Conservation (phyloP, 148 eudicot species). For the Pouteria glomerata region DNA sequence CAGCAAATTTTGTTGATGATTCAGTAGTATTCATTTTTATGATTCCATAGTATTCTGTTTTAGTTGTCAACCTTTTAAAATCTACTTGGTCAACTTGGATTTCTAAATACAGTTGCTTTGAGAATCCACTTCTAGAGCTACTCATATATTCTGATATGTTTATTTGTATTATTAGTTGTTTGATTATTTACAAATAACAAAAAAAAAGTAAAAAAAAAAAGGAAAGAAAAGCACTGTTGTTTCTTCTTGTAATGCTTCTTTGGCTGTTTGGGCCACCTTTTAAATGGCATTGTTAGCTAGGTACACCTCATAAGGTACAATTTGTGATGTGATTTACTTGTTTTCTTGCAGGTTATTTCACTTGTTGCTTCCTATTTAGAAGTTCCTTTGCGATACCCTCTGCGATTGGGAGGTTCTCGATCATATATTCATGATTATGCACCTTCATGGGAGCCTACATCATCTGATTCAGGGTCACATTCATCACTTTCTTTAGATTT, state of each 20-base stretch:
- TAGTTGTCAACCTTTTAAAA: neutral
- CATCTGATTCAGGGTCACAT: conserved; percentile 39
- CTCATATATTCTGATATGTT: neutral
- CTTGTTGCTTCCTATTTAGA: conserved; percentile 77
- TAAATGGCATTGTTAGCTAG: neutral
- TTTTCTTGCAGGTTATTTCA: conserved; percentile 63
- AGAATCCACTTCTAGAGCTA: neutral
- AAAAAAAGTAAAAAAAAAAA: neutral
- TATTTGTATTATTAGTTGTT: neutral
- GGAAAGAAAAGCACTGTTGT: neutral
- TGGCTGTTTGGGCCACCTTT: neutral
- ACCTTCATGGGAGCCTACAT: conserved; percentile 51
- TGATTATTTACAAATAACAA: neutral
- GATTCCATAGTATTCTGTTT: neutral
- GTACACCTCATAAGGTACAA: too few relatives aligned
- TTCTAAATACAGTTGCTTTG: neutral
- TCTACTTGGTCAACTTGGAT: neutral
- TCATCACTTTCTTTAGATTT: conserved; percentile 31
- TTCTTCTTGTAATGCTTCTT: neutral
- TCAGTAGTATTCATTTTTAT: neutral
- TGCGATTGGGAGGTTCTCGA: conserved; percentile 88
- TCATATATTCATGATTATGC: conserved; percentile 77
- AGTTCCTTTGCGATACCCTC: conserved; percentile 82
- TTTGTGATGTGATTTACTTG: too few relatives aligned
- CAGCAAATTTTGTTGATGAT: neutral